Base-by-base conservation (phyloP, 495 filamentous ascomycete genomes). In the Cryomyces antarcticus region DNA sequence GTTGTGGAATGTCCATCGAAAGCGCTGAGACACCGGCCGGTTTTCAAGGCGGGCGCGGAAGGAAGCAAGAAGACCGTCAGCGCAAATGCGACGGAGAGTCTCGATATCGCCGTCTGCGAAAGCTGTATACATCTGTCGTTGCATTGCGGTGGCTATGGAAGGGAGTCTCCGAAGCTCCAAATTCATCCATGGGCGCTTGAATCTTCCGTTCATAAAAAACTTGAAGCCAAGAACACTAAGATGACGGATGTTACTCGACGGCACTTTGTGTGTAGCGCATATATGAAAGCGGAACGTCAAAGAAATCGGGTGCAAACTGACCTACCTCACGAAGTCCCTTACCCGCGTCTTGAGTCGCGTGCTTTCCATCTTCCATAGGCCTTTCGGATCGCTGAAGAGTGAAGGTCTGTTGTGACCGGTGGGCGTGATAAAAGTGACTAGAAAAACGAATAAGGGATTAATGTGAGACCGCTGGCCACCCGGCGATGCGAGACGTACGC, bases 41-140 rank as follows among this genome's bases (percentile, higher is more conserved):
- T 43, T 39, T 28, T 63, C 62, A 45, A 92, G 77, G 45, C 70
- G 67, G 5, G 54, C 49, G 29, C 50, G 55, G 44, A 89, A 69
- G 13, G 63, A 68, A 13, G 57, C 55, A 44, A 66, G 60, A 29
- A 89, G 64, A n/a, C 72, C 71, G 27, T 67, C 65, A 30, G 65
- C 63, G 62, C 78, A 79, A 30, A 80, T 66, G 27, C 58, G 61
- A 38, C 65, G 64, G 11, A 92, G 52, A 10, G 65, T 67, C 4
- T 56, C 44, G 37, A 64, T 58, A 57, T 87, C 73, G 46, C 75
- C 81, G 1, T 9, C 71, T 68, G 84, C 83, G 44, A 88, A 70
- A 6, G 79, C 75, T 43, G 67, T 68, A 51, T 81, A 79, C 75
- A 93, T 81, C 47, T 65, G 54, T 24, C 61, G 49, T 54, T 93